These are phyloP conservation scores for Magnaporthiopsis poae DNA, from an alignment of 2,329 filamentous ascomycete genomes.

Conservation along the genomic window DNA sequence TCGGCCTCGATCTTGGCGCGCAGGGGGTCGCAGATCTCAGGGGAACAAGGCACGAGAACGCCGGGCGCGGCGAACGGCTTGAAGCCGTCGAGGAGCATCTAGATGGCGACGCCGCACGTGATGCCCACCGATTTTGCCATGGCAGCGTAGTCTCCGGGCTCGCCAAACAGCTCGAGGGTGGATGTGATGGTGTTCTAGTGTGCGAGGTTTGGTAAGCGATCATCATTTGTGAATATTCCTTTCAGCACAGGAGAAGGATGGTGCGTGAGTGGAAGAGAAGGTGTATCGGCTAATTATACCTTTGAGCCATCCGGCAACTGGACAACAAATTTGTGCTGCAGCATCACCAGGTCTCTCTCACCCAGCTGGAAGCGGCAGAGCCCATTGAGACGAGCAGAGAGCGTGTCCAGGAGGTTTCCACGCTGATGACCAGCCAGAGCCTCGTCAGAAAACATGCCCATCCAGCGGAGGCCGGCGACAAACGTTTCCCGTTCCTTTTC, in stretches of 20 bases:
- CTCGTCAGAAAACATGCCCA: conserved; percentile 43
- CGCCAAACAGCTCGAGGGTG: conserved; percentile 56
- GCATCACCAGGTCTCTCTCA: conserved; percentile 54
- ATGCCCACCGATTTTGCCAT: conserved; percentile 62
- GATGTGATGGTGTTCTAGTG: conserved; percentile 44
- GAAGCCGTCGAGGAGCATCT: conserved; percentile 47
- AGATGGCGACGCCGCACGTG: conserved; percentile 56
- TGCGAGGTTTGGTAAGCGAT: conserved; percentile 24
- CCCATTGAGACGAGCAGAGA: conserved; percentile 61
- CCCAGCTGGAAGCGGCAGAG: conserved; percentile 61
- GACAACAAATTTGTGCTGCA: conserved; percentile 59
- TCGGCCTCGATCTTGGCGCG: too few relatives aligned
- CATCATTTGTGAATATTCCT: background rate
- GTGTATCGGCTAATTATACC: conserved; percentile 10
- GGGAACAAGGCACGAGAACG: too few relatives aligned
- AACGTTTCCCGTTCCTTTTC: conserved; percentile 61
- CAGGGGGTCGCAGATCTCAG: too few relatives aligned
- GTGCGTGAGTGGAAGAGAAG: background rate
- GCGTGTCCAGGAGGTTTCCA: conserved; percentile 58
- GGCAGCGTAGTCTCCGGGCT: conserved; percentile 54
- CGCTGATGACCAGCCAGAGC: conserved; percentile 40
- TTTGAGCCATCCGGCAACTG: conserved; percentile 52
- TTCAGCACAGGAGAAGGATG: background rate
- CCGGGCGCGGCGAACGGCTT: conserved; percentile 9
- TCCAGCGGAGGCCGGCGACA: conserved; percentile 59